phyloP scores from a whole-genome alignment of 352 stramenopile genomes.

The Pythium scleroteichum region DNA sequence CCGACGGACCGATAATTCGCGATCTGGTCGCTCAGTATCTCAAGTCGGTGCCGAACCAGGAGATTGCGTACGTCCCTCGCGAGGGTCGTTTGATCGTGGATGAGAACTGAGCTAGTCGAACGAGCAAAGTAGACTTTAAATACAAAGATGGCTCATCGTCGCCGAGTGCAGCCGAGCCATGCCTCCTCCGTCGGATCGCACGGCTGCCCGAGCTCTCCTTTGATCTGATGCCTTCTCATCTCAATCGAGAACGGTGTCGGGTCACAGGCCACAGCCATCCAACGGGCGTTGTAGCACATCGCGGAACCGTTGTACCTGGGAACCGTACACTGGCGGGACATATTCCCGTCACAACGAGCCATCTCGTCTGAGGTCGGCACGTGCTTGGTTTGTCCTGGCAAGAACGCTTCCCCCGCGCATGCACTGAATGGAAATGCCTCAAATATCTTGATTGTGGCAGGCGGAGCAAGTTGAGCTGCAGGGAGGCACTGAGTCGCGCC shows the following conservation, averaged over 20 bases:
- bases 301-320: neutral
- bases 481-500: too few relatives aligned
- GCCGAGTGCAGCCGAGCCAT: slow-evolving; percentile 36
- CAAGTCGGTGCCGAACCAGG: neutral
- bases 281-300: slow-evolving; percentile 38
- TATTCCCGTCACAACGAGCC: neutral
- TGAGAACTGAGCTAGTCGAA: slow-evolving; percentile 1
- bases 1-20: neutral
- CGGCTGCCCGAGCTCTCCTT: slow-evolving; percentile 15
- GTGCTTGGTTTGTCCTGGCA: neutral
- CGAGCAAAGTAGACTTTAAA: too few relatives aligned
- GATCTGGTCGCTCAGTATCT: slow-evolving; percentile 16
- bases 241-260: slow-evolving; percentile 21
- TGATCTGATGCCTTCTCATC: slow-evolving; percentile 39
- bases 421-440: too few relatives aligned
- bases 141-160: too few relatives aligned
- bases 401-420: slow-evolving; percentile 25
- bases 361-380: neutral
- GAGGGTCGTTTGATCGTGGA: slow-evolving; percentile 14
- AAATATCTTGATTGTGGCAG: too few relatives aligned
- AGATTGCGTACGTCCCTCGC: slow-evolving; percentile 8
- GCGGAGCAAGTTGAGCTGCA: too few relatives aligned
- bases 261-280: slow-evolving; percentile 36
- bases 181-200: slow-evolving; percentile 34
- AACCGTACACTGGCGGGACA: slow-evolving; percentile 27